Percentiles rank a stretch among this genome's conserved stretches.
phyloP scores from a whole-genome alignment of 129 eudicot genomes.

The Helichrysum umbraculigerum region DNA sequence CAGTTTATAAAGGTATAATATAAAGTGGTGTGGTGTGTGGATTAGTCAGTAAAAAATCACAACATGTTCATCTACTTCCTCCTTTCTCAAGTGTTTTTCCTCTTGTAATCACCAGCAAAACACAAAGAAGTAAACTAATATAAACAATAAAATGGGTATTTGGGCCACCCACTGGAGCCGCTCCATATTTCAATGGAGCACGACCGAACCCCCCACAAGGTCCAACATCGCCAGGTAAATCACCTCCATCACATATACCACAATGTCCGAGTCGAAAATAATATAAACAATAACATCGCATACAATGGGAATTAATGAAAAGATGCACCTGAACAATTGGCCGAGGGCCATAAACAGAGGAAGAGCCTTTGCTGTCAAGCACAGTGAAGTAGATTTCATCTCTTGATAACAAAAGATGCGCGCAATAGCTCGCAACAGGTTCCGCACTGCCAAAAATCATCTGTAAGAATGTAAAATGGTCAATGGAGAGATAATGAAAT shows the following conservation, averaged over 20 bases:
- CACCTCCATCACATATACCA: too few relatives aligned
- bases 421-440: constrained; percentile 92
- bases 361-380: constrained; percentile 65
- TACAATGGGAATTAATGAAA: not conserved
- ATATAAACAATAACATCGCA: constrained; percentile 6
- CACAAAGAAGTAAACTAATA: constrained; percentile 13
- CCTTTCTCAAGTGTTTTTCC: not conserved
- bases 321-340: constrained; percentile 63
- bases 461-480: constrained; percentile 54
- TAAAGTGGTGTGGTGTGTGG: constrained; percentile 6
- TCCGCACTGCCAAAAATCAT: constrained; percentile 92
- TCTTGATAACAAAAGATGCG: constrained; percentile 81
- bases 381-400: constrained; percentile 88
- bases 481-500: constrained; percentile 36
- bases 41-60: not conserved
- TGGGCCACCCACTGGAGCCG: too few relatives aligned
- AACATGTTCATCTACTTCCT: constrained; percentile 7
- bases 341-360: constrained; percentile 79
- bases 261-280: too few relatives aligned
- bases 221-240: too few relatives aligned
- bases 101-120: constrained; percentile 21
- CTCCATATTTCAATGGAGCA: too few relatives aligned
- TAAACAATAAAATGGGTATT: constrained; percentile 13
- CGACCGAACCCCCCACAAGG: too few relatives aligned
- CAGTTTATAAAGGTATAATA: not conserved